Base-by-base conservation (phyloP, 805 yeast genomes). In the Wickerhamiella nectarea region DNA sequence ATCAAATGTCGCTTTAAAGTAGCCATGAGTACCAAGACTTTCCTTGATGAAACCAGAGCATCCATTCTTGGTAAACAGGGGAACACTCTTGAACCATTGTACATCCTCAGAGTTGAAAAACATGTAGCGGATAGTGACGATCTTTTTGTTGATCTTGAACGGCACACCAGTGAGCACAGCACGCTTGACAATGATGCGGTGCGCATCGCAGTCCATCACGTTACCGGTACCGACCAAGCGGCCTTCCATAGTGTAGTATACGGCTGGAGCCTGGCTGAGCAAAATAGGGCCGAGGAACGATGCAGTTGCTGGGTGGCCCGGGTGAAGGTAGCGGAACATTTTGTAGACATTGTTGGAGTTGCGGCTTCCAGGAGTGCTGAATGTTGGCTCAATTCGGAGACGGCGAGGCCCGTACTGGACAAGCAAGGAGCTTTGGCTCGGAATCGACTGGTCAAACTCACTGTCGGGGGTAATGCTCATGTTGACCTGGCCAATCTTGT, bases 1-100 rank as follows among this genome's bases (percentile, higher is more conserved):
- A 59, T 91, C 96, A 56, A 91, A 91, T 7, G 82, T 80, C 19
- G 96, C 95, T 66, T 91, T 91, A 74, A 80, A 87, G 68, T 89
- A 85, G 50, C 99, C 99, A 60, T 91, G 98, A 1, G 98, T 91
- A 65, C 99, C 99, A 67, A 91, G 70, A 58, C 87, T 75, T 61
- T 89, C 96, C 63, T 84, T 89, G 60, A 93, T 89, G 62, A 81
- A 81, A 44, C 99, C 99, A 17, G 86, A 71, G 62, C 96, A 77
- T 41, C 98, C 99, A 55, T 78, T 72, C 61, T 83, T 85, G 34
- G 97, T 87, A 63, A 85, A 91, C 48, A 91, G 66, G 35, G 97
- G 97, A 52, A 91, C 80, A 4, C 87, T 79, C 64, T 82, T 83
- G 72, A 80, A 91, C 75, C 82, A 82, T 51, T 74, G 74, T 52